Conservation (phyloP, 2,329 filamentous ascomycete genomes). For the Xylariaceae sp. region DNA sequence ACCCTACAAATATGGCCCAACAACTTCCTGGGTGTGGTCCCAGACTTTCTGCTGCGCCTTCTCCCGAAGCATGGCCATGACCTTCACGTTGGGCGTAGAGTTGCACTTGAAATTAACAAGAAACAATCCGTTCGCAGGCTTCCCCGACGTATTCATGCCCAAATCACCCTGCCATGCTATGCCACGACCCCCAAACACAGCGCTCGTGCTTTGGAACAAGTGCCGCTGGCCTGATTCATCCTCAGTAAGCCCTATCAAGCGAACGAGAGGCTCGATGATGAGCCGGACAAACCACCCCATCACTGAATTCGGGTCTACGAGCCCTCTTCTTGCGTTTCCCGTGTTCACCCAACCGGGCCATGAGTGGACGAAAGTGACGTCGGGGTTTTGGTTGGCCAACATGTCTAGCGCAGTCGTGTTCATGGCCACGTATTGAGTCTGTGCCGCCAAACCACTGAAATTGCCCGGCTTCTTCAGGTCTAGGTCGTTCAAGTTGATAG, state of each 20-base stretch:
- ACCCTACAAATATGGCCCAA: slow-evolving; percentile 21
- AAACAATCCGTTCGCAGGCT: slow-evolving; percentile 30
- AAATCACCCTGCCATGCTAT: slow-evolving; percentile 30
- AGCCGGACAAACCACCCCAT: slow-evolving; percentile 31
- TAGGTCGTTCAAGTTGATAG: slow-evolving; percentile 32
- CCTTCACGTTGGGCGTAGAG: slow-evolving; percentile 30
- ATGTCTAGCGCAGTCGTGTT: slow-evolving; percentile 24
- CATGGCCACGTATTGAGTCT: slow-evolving; percentile 31
- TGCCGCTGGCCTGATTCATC: slow-evolving; percentile 33
- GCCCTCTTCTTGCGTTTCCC: slow-evolving; percentile 31
- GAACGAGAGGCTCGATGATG: slow-evolving; percentile 31
- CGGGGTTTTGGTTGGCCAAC: slow-evolving; percentile 8
- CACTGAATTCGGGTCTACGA: slow-evolving; percentile 22
- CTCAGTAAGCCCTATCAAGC: slow-evolving; percentile 26
- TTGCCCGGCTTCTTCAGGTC: slow-evolving; percentile 32
- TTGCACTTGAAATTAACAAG: slow-evolving; percentile 32
- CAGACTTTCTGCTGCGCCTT: slow-evolving; percentile 29
- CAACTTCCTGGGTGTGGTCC: slow-evolving; percentile 32
- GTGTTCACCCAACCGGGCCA: slow-evolving; percentile 35
- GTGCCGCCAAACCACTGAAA: slow-evolving; percentile 29
- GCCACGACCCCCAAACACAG: slow-evolving; percentile 33
- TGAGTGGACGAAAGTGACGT: slow-evolving; percentile 23
- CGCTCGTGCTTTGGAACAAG: slow-evolving; percentile 34
- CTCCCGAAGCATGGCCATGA: slow-evolving; percentile 27
- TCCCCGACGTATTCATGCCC: slow-evolving; percentile 29